Evolutionary conservation across 768 basidiomycete species (phyloP).

Genomic region (Boletus sensibilis): DNA sequence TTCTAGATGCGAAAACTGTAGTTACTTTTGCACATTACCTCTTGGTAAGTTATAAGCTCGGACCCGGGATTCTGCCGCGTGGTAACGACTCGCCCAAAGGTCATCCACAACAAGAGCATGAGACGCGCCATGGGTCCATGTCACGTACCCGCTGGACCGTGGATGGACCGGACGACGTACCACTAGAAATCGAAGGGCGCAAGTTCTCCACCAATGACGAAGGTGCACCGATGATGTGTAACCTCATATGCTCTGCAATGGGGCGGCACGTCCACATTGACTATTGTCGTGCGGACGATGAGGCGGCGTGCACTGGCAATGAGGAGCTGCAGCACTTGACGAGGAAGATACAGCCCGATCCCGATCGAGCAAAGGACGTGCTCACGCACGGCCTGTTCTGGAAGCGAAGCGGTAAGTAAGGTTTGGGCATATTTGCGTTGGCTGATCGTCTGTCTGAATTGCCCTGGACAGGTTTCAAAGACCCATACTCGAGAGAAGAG

Average conservation of each 20-base stretch:
- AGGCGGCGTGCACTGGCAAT: conserved; percentile 37
- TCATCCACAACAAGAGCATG: conserved; percentile 59
- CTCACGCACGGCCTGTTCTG: conserved; percentile 56
- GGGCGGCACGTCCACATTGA: conserved; percentile 59
- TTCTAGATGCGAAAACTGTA: conserved; percentile 51
- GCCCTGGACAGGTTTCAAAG: conserved; percentile 52
- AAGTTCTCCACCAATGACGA: conserved; percentile 54
- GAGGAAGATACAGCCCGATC: conserved; percentile 44
- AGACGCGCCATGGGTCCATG: conserved; percentile 66
- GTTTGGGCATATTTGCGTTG: neutral
- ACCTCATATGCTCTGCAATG: conserved; percentile 50
- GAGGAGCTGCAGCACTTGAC: conserved; percentile 47
- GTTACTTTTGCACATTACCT: conserved; percentile 58
- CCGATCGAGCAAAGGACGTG: conserved; percentile 49
- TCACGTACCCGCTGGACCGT: conserved; percentile 55
- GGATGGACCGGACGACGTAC: conserved; percentile 49
- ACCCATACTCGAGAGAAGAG: conserved; percentile 62
- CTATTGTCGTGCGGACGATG: conserved; percentile 46
- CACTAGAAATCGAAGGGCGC: conserved; percentile 53
- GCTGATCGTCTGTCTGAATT: neutral
- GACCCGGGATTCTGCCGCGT: accelerated
- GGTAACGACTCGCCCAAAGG: conserved; percentile 33
- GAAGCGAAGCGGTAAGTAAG: conserved; percentile 50
- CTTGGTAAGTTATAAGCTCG: conserved; percentile 38
- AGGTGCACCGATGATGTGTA: conserved; percentile 66